These are phyloP conservation scores for Blastobotrys illinoisensis DNA, from an alignment of 1,139 yeast genomes.

Conservation along the genomic window DNA sequence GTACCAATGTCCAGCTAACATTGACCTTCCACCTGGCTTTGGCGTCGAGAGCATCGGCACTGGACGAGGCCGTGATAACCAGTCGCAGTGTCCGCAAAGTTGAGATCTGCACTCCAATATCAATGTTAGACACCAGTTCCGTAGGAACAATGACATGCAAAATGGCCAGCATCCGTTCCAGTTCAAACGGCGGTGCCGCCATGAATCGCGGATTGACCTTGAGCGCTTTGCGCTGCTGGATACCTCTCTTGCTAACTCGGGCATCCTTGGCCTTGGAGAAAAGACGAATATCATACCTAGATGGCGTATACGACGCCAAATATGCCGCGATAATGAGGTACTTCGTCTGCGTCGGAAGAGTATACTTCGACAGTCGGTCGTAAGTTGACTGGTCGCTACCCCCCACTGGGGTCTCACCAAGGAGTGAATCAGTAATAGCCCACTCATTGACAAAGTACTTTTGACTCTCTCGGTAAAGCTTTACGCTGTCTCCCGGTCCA, in stretches of 20 bases:
- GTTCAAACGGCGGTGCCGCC: constrained; percentile 58
- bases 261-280: constrained; percentile 57
- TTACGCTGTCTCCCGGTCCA: constrained; percentile 40
- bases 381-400: neutral
- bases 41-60: constrained; percentile 53
- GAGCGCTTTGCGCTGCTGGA: constrained; percentile 39
- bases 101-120: constrained; percentile 54
- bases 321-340: constrained; percentile 62
- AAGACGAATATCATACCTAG: constrained; percentile 51
- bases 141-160: constrained; percentile 45
- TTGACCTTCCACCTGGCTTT: constrained; percentile 62
- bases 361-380: constrained; percentile 11
- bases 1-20: constrained; percentile 49
- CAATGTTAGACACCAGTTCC: constrained; percentile 40
- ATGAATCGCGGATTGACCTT: constrained; percentile 51
- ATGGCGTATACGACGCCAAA: constrained; percentile 61
- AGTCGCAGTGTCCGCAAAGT: constrained; percentile 53
- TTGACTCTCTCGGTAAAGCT: constrained; percentile 43
- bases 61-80: constrained; percentile 42
- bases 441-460: constrained; percentile 41
- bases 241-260: constrained; percentile 39
- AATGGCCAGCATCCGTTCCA: constrained; percentile 65
- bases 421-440: constrained; percentile 32
- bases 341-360: constrained; percentile 52
- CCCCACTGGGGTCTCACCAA: constrained; percentile 10